Conservation (phyloP, 768 basidiomycete genomes). For the Nevesoporus exiguus region DNA sequence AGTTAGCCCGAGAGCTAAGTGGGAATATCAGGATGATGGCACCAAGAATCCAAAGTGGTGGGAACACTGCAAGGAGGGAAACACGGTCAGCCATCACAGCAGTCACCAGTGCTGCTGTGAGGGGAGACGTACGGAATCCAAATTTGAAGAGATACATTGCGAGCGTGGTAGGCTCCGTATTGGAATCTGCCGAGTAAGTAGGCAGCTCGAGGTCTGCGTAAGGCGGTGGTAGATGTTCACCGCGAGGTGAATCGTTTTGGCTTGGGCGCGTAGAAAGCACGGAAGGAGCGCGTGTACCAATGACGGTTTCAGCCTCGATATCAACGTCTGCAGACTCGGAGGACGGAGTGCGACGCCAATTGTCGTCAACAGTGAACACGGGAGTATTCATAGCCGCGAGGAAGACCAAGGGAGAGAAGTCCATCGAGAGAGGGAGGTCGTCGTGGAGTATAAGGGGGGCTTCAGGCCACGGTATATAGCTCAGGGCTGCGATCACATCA, state of each 20-base stretch:
- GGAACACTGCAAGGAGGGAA: constrained; percentile 38
- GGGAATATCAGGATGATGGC: constrained; percentile 39
- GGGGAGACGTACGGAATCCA: constrained; percentile 42
- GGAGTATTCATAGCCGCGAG: no score
- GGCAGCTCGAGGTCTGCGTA: constrained; percentile 33
- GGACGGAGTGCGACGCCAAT: no score
- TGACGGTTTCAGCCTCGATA: no score
- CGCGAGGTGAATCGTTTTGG: constrained; percentile 26
- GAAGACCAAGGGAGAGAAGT: no score
- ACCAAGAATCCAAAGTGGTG: constrained; percentile 47
- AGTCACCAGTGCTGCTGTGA: neutral
- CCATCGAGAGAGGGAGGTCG: no score
- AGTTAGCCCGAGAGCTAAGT: constrained; percentile 32
- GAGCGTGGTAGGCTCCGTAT: constrained; percentile 40
- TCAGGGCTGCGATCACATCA: no score
- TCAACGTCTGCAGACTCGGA: no score
- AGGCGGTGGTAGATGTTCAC: constrained; percentile 27
- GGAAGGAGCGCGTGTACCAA: no score
- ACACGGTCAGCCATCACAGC: neutral
- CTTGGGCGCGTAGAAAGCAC: constrained; percentile 18
- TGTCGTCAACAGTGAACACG: no score
- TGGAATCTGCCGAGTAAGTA: constrained; percentile 29
- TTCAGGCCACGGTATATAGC: no score
- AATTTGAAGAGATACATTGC: constrained; percentile 48
- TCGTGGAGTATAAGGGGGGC: no score